phyloP scores from a whole-genome alignment of 1,139 yeast species.

The Ashbya aceris region DNA sequence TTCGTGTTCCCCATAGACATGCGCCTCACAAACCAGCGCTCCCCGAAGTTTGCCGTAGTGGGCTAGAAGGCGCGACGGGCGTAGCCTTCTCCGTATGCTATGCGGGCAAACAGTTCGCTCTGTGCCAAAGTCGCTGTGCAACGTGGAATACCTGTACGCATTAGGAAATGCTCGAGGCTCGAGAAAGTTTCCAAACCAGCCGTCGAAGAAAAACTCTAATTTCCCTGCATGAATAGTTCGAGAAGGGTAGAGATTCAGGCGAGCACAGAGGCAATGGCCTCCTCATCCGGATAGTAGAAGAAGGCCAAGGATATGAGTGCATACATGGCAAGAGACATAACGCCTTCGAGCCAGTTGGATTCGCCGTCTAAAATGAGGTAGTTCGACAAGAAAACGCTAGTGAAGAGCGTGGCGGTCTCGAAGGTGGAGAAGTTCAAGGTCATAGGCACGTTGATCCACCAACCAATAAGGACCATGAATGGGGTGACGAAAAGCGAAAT shows the following conservation, averaged over 20 bases:
- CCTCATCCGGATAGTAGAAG: conserved; percentile 44
- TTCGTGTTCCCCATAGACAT: neutral
- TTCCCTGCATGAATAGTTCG: neutral
- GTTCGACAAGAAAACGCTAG: conserved; percentile 79
- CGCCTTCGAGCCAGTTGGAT: conserved; percentile 95
- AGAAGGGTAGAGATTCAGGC: neutral
- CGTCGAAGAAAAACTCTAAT: neutral
- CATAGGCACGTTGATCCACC: conserved; percentile 90
- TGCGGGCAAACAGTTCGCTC: too few relatives aligned
- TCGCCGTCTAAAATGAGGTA: conserved; percentile 88
- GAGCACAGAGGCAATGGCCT: conserved; percentile 6
- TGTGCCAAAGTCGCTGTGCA: too few relatives aligned
- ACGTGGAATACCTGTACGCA: neutral
- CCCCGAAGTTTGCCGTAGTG: too few relatives aligned
- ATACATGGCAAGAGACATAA: conserved; percentile 80
- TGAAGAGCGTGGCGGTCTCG: conserved; percentile 85
- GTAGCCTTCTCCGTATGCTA: too few relatives aligned
- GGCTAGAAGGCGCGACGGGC: too few relatives aligned
- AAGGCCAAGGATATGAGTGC: conserved; percentile 81
- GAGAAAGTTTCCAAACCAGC: neutral
- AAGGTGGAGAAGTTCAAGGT: conserved; percentile 82
- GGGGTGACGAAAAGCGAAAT: conserved; percentile 94
- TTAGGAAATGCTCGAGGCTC: neutral
- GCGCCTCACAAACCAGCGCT: too few relatives aligned
- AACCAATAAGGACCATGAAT: conserved; percentile 84